Evolutionary conservation across 1,284 basidiomycete genomes (phyloP).

Genomic region (Trichosporon inkin): DNA sequence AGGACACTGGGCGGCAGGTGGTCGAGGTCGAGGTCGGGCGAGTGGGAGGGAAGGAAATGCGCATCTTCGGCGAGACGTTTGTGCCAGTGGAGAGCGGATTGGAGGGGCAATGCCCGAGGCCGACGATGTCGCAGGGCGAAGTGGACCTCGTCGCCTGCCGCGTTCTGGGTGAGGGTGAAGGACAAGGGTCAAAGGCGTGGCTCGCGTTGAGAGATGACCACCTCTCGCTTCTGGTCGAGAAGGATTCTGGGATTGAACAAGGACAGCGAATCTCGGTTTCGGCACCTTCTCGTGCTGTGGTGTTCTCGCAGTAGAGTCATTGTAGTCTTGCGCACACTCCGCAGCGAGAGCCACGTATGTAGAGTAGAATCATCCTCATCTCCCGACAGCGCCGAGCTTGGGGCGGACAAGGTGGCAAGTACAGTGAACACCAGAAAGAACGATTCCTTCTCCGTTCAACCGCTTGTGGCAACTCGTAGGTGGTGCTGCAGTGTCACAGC

Average conservation of each 20-base stretch:
- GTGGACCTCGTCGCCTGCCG: neutral
- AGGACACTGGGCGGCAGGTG: neutral
- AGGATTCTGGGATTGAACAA: neutral
- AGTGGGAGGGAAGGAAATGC: neutral
- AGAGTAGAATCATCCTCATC: no score
- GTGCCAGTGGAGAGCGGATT: neutral
- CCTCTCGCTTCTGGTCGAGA: neutral
- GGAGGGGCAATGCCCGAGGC: neutral
- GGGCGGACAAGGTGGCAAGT: no score
- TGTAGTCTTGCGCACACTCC: no score
- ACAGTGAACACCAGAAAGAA: no score
- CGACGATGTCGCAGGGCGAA: neutral
- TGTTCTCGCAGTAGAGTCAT: neutral
- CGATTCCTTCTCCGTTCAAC: no score
- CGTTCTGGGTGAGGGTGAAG: neutral
- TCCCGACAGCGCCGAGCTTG: no score
- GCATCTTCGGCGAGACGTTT: neutral
- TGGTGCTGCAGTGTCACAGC: no score
- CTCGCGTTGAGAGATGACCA: neutral
- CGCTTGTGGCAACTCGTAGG: no score
- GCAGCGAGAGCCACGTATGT: no score
- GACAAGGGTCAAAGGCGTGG: neutral
- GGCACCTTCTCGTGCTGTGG: neutral
- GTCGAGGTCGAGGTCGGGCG: neutral
- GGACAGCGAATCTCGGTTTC: neutral